Evolutionary conservation across 108 stramenopile genomes (phyloP).

Genomic region (Schizochytrium sp.): DNA sequence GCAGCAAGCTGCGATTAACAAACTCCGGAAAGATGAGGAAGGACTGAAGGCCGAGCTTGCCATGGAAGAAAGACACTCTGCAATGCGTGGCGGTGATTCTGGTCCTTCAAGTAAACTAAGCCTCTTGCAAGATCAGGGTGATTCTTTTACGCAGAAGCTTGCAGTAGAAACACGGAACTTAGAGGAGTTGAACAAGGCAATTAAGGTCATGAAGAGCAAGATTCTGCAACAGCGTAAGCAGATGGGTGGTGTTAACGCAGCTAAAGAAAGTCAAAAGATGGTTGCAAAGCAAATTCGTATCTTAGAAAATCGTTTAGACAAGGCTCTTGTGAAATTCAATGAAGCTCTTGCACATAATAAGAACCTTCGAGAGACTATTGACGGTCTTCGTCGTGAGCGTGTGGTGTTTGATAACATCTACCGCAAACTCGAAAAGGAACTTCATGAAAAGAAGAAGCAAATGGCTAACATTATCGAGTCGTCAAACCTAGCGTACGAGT

Average conservation of each 20-base stretch:
- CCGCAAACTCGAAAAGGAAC: slow-evolving; percentile 78
- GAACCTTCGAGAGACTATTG: slow-evolving; percentile 83
- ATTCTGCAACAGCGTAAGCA: slow-evolving; percentile 80
- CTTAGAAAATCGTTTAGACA: slow-evolving; percentile 87
- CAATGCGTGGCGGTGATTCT: slow-evolving; percentile 72
- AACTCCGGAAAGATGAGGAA: slow-evolving; percentile 81
- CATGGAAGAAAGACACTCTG: slow-evolving; percentile 78
- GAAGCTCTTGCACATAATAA: slow-evolving; percentile 84
- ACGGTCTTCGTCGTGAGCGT: slow-evolving; percentile 84
- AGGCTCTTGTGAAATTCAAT: slow-evolving; percentile 88
- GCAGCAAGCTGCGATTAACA: slow-evolving; percentile 83
- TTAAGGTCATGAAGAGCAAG: slow-evolving; percentile 74
- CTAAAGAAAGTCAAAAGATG: slow-evolving; percentile 79
- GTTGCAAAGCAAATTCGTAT: slow-evolving; percentile 84
- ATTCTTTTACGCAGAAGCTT: slow-evolving; percentile 73
- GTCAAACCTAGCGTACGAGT: slow-evolving; percentile 85
- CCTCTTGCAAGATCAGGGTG: slow-evolving; percentile 75
- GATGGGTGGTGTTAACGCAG: slow-evolving; percentile 88
- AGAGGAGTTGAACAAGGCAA: slow-evolving; percentile 78
- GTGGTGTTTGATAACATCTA: slow-evolving; percentile 87
- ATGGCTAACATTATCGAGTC: slow-evolving; percentile 88
- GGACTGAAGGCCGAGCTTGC: slow-evolving; percentile 84
- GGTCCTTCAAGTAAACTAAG: slow-evolving; percentile 77
- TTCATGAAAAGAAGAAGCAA: slow-evolving; percentile 82
- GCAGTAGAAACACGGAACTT: slow-evolving; percentile 75